Percentiles rank a stretch among this genome's conserved stretches.
Evolutionary conservation across 1,139 yeast species (phyloP).

Genomic region (Yamadazyma diddensiae): DNA sequence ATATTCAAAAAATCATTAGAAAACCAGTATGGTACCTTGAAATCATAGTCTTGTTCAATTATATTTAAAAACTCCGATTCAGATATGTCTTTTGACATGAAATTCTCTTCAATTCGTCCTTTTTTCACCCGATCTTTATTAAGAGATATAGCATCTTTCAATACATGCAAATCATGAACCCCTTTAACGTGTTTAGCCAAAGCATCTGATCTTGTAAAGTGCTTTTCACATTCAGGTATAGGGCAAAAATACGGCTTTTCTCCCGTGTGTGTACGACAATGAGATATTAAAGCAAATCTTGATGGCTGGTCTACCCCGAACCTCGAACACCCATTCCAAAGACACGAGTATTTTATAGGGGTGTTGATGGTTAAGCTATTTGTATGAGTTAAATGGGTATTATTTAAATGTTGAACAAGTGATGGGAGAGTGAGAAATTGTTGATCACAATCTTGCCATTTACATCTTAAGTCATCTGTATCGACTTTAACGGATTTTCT

Average conservation of each 20-base stretch:
- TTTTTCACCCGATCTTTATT: conserved; percentile 25
- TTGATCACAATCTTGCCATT: conserved; percentile 34
- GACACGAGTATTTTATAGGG: conserved; percentile 49
- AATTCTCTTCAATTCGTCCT: conserved; percentile 20
- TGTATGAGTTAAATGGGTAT: conserved; percentile 24
- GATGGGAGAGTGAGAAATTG: conserved; percentile 21
- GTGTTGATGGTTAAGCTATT: conserved; percentile 11
- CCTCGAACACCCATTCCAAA: conserved; percentile 60
- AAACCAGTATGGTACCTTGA: conserved; percentile 47
- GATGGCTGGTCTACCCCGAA: conserved; percentile 56
- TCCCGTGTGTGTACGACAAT: conserved; percentile 64
- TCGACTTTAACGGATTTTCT: conserved; percentile 4
- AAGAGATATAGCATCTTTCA: conserved; percentile 32
- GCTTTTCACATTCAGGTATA: conserved; percentile 65
- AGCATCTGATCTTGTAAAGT: conserved; percentile 59
- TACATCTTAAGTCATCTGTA: conserved; percentile 21
- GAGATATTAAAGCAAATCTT: conserved; percentile 58
- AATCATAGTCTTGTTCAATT: conserved; percentile 33
- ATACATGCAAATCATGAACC: conserved; percentile 52
- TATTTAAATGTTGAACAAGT: conserved; percentile 33
- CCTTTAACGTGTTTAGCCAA: conserved; percentile 62
- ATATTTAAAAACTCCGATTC: conserved; percentile 29
- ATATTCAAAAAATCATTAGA: conserved; percentile 27
- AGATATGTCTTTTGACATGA: conserved; percentile 18
- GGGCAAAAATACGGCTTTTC: conserved; percentile 68